These are phyloP conservation scores for Orobanche coerulescens DNA, from an alignment of 257 asterid species.

Conservation along the genomic window DNA sequence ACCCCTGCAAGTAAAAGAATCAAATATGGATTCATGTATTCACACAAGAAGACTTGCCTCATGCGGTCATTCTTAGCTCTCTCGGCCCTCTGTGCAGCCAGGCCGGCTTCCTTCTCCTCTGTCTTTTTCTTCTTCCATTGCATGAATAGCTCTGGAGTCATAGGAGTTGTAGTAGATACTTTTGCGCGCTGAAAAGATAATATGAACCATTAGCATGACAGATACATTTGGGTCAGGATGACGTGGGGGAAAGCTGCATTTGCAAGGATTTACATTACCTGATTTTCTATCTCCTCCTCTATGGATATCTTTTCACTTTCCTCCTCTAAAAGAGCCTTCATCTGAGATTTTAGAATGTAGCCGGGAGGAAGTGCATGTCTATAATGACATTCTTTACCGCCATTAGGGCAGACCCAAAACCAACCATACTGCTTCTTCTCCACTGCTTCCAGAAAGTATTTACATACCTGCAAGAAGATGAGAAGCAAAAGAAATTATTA, in stretches of 20 bases:
- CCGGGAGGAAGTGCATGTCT: slow-evolving; percentile 98
- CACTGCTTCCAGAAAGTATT: slow-evolving; percentile 89
- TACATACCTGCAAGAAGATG: slow-evolving; percentile 56
- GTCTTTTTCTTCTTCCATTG: slow-evolving; percentile 81
- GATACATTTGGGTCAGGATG: background rate
- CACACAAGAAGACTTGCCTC: slow-evolving; percentile 46
- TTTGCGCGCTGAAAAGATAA: slow-evolving; percentile 60
- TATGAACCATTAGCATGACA: slow-evolving; percentile 15
- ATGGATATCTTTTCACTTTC: slow-evolving; percentile 64
- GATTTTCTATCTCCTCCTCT: slow-evolving; percentile 94
- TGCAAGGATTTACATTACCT: slow-evolving; percentile 36
- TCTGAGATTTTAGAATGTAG: slow-evolving; percentile 82
- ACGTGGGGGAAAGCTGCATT: background rate
- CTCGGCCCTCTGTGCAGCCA: slow-evolving; percentile 85
- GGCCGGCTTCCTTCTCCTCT: slow-evolving; percentile 72
- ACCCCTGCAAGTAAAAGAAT: background rate
- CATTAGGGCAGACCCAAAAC: slow-evolving; percentile 98
- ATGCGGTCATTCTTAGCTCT: slow-evolving; percentile 97
- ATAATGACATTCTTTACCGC: slow-evolving; percentile 80
- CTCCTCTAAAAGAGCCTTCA: slow-evolving; percentile 93
- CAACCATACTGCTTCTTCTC: slow-evolving; percentile 98
- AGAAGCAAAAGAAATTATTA: background rate
- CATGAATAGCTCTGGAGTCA: slow-evolving; percentile 78
- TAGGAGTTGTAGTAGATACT: slow-evolving; percentile 65
- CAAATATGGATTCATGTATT: background rate